Evolutionary conservation across 1,284 basidiomycete species (phyloP), one percentile per base, ranked within the genome.

Genomic region (Boletus semigastroideus): DNA sequence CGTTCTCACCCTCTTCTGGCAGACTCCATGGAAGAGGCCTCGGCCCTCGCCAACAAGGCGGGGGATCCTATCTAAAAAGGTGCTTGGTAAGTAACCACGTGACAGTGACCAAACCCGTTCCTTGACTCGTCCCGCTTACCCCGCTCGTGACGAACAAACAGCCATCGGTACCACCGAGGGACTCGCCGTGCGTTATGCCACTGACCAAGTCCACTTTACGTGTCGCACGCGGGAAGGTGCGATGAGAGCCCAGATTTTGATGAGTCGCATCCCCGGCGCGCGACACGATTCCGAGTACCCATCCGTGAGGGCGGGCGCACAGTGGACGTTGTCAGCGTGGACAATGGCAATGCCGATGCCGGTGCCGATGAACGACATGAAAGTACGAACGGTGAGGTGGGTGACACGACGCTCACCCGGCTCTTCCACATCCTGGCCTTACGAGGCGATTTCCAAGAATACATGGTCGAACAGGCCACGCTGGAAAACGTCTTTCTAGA

Each of bases 21-120:
- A 81, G 89, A 91, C 67, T 88, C 86, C 0, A 91, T 91, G 87
- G 89, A 91, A 68, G 89, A 92, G 67, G 89, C 88, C 1, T 87
- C 87, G 9, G 86, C 87, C 2, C 74, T 91, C 2, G 85, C 87
- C 0, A 84, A 77, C 58, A 82, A 83, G 61, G 87, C n/a, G n/a
- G 27, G 86, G 86, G 5, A 88, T 90, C 52, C 68, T 90, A 20
- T 83, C 87, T 5, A 82, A 80, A 54, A 78, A 75, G 49, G 76
- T 90, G 74, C 75, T 90, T 4, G 84, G 85, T 82, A 59, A 53
- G 80, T 61, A 31, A 9, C 9, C 12, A n/a, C n/a, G n/a, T n/a
- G n/a, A n/a, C n/a, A n/a, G n/a, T n/a, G n/a, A n/a, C n/a, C n/a
- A n/a, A n/a, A n/a, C 25, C 25, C 25, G 25, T 25, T 25, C 25